phyloP scores from a whole-genome alignment of 31 red algal species.

The Odonthalia washingtoniensis region DNA sequence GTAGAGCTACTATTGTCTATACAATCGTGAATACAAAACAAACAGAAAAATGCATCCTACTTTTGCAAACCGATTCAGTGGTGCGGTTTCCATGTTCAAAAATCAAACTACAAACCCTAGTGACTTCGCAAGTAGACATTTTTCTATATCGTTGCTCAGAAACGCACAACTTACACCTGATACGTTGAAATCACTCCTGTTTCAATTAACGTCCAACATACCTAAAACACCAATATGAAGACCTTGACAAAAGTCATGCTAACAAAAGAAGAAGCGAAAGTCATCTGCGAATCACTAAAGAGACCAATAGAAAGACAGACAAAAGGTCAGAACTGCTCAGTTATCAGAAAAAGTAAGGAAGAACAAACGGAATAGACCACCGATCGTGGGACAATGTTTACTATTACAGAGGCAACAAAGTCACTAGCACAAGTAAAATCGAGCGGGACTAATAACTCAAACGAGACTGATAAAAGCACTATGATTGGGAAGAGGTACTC shows the following conservation, averaged over 20 bases:
- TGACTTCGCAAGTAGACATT: background rate
- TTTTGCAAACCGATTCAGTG: background rate
- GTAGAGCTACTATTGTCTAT: background rate
- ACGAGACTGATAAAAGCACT: background rate
- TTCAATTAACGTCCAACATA: background rate
- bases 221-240: background rate
- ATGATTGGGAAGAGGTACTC: background rate
- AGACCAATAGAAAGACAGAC: background rate
- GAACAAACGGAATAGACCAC: no score
- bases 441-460: background rate
- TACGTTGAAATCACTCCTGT: background rate
- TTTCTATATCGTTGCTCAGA: background rate
- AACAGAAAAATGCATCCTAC: background rate
- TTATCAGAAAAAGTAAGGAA: background rate
- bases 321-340: background rate
- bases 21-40: background rate
- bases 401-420: background rate
- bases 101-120: background rate
- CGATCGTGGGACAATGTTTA: no score
- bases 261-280: background rate
- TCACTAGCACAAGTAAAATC: background rate
- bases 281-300: background rate
- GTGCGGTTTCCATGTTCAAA: background rate
- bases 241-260: background rate
- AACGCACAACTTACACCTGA: background rate